These are phyloP conservation scores for Trichoderma oligosporum DNA, from an alignment of 2,329 filamentous ascomycete species.

Conservation along the genomic window DNA sequence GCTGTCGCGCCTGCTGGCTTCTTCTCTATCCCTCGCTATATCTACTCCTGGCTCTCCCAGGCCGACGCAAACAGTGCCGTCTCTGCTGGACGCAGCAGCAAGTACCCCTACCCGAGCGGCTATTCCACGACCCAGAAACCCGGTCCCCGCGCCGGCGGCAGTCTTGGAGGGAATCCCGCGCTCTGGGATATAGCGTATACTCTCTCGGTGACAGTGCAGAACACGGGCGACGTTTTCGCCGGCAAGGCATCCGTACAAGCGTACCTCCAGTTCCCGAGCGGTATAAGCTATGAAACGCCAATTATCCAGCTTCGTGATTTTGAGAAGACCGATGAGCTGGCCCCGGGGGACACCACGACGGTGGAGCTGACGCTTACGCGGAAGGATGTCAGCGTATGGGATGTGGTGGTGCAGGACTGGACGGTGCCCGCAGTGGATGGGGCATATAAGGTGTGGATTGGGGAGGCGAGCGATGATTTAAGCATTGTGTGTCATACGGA, in stretches of 20 bases:
- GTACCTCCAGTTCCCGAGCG: conserved; percentile 43
- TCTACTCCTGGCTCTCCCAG: conserved; percentile 63
- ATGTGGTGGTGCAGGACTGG: conserved; percentile 65
- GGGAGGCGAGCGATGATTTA: conserved; percentile 37
- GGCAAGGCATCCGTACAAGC: conserved; percentile 47
- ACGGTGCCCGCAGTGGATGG: conserved; percentile 41
- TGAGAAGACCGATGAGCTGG: conserved; percentile 58
- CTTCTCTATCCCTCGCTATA: conserved; percentile 58
- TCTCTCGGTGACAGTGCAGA: conserved; percentile 47
- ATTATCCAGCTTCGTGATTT: conserved; percentile 67
- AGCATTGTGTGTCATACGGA: conserved; percentile 31
- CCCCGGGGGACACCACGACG: conserved; percentile 48
- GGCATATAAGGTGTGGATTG: conserved; percentile 39
- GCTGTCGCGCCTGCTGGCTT: conserved; percentile 59
- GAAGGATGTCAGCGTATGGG: conserved; percentile 72
- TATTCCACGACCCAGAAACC: conserved; percentile 52
- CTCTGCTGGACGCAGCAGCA: conserved; percentile 33
- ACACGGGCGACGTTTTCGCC: conserved; percentile 43
- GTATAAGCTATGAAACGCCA: conserved; percentile 56
- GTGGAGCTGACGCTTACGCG: conserved; percentile 60
- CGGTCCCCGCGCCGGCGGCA: conserved; percentile 61
- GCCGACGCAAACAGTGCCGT: conserved; percentile 40
- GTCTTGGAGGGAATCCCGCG: conserved; percentile 64
- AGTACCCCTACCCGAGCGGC: conserved; percentile 62
- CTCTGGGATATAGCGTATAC: conserved; percentile 52